Conservation (phyloP, 345 rosid genomes). For the Geranium rotundifolium region DNA sequence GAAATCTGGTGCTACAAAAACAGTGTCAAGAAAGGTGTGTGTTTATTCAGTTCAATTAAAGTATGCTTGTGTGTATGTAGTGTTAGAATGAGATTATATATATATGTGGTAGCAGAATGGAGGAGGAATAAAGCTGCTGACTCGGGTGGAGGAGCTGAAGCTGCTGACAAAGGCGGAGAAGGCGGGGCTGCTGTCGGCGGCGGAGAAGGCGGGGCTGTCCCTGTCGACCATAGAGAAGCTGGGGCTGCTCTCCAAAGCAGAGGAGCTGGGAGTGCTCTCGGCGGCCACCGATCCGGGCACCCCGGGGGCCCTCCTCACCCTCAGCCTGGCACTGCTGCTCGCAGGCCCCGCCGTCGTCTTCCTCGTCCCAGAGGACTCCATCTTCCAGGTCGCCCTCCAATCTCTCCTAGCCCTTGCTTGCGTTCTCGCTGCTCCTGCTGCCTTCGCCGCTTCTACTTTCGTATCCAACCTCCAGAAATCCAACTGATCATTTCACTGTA, state of each 20-base stretch:
- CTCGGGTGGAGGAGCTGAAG: conserved; percentile 87
- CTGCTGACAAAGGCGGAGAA: conserved; percentile 82
- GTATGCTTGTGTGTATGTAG: too few relatives aligned
- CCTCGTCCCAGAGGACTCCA: conserved; percentile 73
- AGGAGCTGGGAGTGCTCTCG: conserved; percentile 75
- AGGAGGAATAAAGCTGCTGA: conserved; percentile 53
- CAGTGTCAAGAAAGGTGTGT: too few relatives aligned
- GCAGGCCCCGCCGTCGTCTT: conserved; percentile 72
- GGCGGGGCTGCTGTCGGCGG: conserved; percentile 79
- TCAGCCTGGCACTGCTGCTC: conserved; percentile 62
- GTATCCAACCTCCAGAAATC: conserved; percentile 78
- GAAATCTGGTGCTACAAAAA: not conserved
- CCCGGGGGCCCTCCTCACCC: conserved; percentile 42
- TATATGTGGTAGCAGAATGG: not conserved
- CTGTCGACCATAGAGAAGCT: conserved; percentile 80
- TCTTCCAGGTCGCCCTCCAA: conserved; percentile 60
- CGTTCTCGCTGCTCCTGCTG: conserved; percentile 74
- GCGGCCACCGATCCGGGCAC: conserved; percentile 80
- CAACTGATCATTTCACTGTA: too few relatives aligned
- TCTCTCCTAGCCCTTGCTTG: conserved; percentile 37
- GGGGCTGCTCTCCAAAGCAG: conserved; percentile 86
- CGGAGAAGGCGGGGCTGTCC: conserved; percentile 80
- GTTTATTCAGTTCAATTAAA: too few relatives aligned
- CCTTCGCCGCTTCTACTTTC: conserved; percentile 72
- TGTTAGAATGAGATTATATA: not conserved